Percentiles rank a stretch among this genome's conserved stretches.
These are phyloP conservation scores for Lipomyces kockii DNA, from an alignment of 805 yeast genomes.

Conservation along the genomic window DNA sequence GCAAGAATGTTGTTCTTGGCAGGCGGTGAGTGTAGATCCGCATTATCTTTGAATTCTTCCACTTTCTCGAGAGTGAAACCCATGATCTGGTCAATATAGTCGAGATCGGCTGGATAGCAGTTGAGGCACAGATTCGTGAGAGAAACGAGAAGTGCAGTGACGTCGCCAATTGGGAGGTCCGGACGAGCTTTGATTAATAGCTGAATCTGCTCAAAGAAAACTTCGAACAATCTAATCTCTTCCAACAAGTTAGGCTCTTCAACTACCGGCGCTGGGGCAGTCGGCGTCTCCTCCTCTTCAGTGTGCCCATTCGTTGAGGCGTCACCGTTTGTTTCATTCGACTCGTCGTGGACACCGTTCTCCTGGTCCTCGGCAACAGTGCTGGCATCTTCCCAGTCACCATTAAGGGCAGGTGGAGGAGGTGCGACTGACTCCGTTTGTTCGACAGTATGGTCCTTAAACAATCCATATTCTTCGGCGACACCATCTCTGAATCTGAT, in stretches of 20 bases:
- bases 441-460: conserved; percentile 31
- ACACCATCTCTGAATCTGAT: conserved; percentile 34
- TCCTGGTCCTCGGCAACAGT: conserved; percentile 21
- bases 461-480: conserved; percentile 35
- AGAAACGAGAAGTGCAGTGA: conserved; percentile 66
- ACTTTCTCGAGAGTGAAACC: conserved; percentile 50
- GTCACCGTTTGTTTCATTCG: conserved; percentile 13
- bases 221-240: conserved; percentile 55
- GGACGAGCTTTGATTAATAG: conserved; percentile 62
- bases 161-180: conserved; percentile 68
- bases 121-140: conserved; percentile 65
- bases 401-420: conserved; percentile 34
- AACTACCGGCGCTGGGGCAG: conserved; percentile 19
- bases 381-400: conserved; percentile 34
- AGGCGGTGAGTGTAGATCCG: conserved; percentile 39
- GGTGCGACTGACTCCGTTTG: conserved; percentile 31
- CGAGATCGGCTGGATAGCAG: conserved; percentile 66
- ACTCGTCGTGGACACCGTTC: conserved; percentile 7
- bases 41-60: conserved; percentile 39
- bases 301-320: conserved; percentile 25
- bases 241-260: conserved; percentile 34
- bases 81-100: conserved; percentile 65
- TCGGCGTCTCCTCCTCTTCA: conserved; percentile 31
- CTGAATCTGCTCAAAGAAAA: conserved; percentile 68
- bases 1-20: conserved; percentile 41